These are phyloP conservation scores for Pseudoscleropodium purum DNA, from an alignment of 225 moss, liverwort and hornwort genomes.

Conservation along the genomic window DNA sequence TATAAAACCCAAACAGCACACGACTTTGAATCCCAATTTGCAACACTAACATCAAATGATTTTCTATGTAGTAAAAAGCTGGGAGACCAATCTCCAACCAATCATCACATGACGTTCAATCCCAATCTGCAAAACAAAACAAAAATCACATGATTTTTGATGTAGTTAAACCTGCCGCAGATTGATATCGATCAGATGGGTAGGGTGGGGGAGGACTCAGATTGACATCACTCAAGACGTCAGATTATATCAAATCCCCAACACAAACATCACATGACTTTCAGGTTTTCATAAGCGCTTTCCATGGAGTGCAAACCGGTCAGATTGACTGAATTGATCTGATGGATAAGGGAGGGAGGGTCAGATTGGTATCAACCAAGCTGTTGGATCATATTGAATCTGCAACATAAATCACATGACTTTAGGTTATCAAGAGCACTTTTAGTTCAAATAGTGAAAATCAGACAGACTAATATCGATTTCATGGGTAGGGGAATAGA, in stretches of 20 bases:
- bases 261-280: not conserved
- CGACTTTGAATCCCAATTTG: not conserved
- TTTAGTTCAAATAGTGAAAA: not conserved
- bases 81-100: not conserved
- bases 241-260: not conserved
- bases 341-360: not conserved
- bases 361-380: not conserved
- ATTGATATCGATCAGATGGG: not conserved
- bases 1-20: not conserved
- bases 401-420: not conserved
- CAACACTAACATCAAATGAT: not conserved
- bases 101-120: not conserved
- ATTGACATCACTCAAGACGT: not conserved
- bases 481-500: not conserved
- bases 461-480: not conserved
- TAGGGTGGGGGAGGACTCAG: not conserved
- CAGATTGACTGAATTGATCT: not conserved
- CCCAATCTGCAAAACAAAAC: not conserved
- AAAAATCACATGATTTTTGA: not conserved
- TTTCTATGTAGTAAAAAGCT: not conserved
- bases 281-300: not conserved
- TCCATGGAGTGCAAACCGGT: not conserved
- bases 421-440: not conserved
- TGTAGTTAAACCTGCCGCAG: not conserved
- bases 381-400: not conserved